Conservation (phyloP, 192 early-diverging fungal genomes). For the Spizellomyces punctatus region DNA sequence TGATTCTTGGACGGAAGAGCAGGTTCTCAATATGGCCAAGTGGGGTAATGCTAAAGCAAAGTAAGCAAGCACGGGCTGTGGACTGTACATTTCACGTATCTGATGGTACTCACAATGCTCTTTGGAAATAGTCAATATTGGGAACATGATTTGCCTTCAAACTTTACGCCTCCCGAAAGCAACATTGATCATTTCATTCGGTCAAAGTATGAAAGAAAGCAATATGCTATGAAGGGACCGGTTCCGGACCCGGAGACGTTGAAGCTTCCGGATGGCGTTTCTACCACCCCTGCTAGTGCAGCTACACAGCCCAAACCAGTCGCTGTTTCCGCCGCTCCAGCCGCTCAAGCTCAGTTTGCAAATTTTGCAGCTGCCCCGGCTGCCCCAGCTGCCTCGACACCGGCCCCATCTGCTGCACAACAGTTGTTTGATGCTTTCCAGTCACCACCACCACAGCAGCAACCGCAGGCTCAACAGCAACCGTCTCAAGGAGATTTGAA, state of each 20-base stretch:
- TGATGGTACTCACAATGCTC: not conserved
- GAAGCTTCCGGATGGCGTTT: conserved; percentile 11
- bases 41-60: conserved; percentile 78
- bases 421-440: conserved; percentile 46
- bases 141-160: conserved; percentile 51
- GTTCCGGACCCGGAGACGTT: conserved; percentile 76
- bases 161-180: conserved; percentile 60
- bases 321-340: not conserved
- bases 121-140: conserved; percentile 45
- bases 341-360: conserved; percentile 18
- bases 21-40: conserved; percentile 74
- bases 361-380: conserved; percentile 18
- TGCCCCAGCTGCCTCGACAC: conserved; percentile 5
- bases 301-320: not conserved
- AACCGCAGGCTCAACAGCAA: conserved; percentile 28
- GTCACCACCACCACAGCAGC: conserved; percentile 11
- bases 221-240: conserved; percentile 70
- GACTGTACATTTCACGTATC: not conserved
- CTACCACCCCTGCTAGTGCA: conserved; percentile 2
- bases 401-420: conserved; percentile 29
- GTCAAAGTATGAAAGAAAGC: conserved; percentile 78
- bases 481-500: conserved; percentile 25
- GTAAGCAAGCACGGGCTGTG: conserved; percentile 41
- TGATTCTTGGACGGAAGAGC: conserved; percentile 78
- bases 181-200: conserved; percentile 77